Evolutionary conservation across 495 filamentous ascomycete genomes (phyloP).

Genomic region (Tetracladium setigerum): DNA sequence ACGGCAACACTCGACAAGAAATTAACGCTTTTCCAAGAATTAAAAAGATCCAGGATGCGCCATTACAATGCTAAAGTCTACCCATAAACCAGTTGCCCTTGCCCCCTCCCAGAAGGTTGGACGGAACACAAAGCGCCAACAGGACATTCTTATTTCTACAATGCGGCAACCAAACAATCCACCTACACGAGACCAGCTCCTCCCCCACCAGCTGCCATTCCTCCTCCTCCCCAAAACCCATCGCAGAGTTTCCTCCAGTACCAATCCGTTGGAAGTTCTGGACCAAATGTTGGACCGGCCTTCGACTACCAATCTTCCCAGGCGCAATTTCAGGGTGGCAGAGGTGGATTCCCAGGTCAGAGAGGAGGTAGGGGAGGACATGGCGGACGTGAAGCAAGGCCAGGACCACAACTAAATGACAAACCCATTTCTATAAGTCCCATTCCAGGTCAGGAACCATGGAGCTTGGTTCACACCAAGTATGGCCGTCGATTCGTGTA

Average conservation of each 20-base stretch:
- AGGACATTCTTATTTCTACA: slow-evolving; percentile 86
- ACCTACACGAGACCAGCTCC: slow-evolving; percentile 67
- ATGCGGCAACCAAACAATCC: slow-evolving; percentile 76
- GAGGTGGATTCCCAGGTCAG: slow-evolving; percentile 26
- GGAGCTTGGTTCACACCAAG: slow-evolving; percentile 88
- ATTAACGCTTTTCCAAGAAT: neutral
- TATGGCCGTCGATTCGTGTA: slow-evolving; percentile 81
- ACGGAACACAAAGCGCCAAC: slow-evolving; percentile 88
- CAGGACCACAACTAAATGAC: slow-evolving; percentile 55
- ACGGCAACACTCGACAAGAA: neutral
- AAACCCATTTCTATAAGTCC: slow-evolving; percentile 70
- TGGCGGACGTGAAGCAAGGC: slow-evolving; percentile 11
- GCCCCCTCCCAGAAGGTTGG: slow-evolving; percentile 75
- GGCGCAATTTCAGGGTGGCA: slow-evolving; percentile 19
- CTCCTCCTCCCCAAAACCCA: slow-evolving; percentile 20
- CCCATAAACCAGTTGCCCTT: slow-evolving; percentile 43
- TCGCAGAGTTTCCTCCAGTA: slow-evolving; percentile 37
- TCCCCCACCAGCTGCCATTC: slow-evolving; percentile 19
- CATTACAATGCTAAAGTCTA: slow-evolving; percentile 52
- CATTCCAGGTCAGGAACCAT: slow-evolving; percentile 79
- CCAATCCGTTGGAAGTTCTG: slow-evolving; percentile 29
- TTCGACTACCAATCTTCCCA: slow-evolving; percentile 30
- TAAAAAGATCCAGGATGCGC: neutral
- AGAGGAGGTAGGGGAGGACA: slow-evolving; percentile 26
- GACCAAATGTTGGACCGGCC: slow-evolving; percentile 27